Evolutionary conservation across 495 filamentous ascomycete genomes (phyloP).

Genomic region (Halenospora varia): DNA sequence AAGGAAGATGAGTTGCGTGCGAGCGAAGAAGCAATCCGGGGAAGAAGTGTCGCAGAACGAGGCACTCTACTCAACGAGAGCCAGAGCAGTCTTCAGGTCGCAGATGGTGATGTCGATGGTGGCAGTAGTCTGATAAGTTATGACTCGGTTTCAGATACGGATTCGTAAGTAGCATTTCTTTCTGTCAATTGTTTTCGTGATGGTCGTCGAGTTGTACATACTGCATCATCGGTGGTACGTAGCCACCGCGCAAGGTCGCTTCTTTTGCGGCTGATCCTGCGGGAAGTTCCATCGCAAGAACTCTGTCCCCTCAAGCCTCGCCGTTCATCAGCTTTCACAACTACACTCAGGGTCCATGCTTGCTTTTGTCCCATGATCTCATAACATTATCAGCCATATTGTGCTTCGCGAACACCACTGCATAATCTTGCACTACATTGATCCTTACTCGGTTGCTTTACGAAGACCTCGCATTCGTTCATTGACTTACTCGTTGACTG

Average conservation of each 20-base stretch:
- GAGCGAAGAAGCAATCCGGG: slow-evolving; percentile 25
- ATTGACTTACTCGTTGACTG: neutral
- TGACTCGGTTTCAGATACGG: slow-evolving; percentile 56
- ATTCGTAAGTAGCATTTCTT: slow-evolving; percentile 50
- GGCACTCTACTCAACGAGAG: slow-evolving; percentile 27
- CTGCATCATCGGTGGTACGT: no score
- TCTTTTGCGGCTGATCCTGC: no score
- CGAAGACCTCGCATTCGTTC: neutral
- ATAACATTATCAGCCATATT: slow-evolving; percentile 7
- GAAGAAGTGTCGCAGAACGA: slow-evolving; percentile 33
- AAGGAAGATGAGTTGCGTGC: slow-evolving; percentile 19
- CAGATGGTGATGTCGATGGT: slow-evolving; percentile 27
- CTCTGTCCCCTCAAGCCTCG: neutral
- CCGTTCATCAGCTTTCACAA: neutral
- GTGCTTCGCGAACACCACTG: slow-evolving; percentile 6
- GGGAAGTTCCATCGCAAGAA: slow-evolving; percentile 4
- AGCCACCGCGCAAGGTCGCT: no score
- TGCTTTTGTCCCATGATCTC: slow-evolving; percentile 7
- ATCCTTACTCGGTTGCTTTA: neutral
- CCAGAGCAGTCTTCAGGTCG: slow-evolving; percentile 14
- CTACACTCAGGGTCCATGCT: slow-evolving; percentile 15
- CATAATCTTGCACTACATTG: slow-evolving; percentile 17
- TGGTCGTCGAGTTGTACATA: no score
- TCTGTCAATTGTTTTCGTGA: no score
- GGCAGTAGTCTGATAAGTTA: slow-evolving; percentile 63